These are phyloP conservation scores for Elsinoe necatrix DNA, from an alignment of 2,329 filamentous ascomycete genomes.

Conservation along the genomic window DNA sequence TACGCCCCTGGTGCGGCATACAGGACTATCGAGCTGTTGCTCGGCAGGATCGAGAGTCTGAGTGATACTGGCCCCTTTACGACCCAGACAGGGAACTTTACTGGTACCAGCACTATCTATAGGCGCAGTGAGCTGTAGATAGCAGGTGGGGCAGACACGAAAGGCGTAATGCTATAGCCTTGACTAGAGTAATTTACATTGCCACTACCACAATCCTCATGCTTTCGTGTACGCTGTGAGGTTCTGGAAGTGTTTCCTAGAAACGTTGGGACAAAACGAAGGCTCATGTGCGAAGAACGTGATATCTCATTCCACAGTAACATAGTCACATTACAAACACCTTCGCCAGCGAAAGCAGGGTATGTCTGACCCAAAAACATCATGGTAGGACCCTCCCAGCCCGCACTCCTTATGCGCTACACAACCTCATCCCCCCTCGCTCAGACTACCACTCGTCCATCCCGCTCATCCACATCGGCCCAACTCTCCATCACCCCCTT, in stretches of 20 bases:
- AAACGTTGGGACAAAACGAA: too few relatives aligned
- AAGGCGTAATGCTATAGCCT: background rate
- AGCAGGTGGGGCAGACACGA: background rate
- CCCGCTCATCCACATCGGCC: background rate
- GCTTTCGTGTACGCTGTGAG: too few relatives aligned
- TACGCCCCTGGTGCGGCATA: conserved; percentile 52
- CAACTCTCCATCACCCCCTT: conserved; percentile 4
- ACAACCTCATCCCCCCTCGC: background rate
- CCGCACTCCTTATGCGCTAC: background rate
- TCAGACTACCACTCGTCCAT: background rate
- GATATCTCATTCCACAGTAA: too few relatives aligned
- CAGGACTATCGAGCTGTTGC: conserved; percentile 63
- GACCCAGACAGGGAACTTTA: conserved; percentile 28
- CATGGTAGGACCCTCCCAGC: background rate
- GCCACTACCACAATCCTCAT: background rate
- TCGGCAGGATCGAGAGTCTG: conserved; percentile 59
- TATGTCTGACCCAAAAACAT: background rate
- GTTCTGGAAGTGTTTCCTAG: too few relatives aligned
- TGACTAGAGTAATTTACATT: background rate
- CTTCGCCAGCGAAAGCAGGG: conserved; percentile 1
- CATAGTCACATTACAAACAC: background rate
- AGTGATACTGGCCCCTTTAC: conserved; percentile 31
- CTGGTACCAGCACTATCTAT: conserved; percentile 13
- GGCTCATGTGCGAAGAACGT: too few relatives aligned
- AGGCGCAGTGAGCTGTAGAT: conserved; percentile 1